These are phyloP conservation scores for Candida quercuum DNA, from an alignment of 805 yeast genomes.

Conservation along the genomic window DNA sequence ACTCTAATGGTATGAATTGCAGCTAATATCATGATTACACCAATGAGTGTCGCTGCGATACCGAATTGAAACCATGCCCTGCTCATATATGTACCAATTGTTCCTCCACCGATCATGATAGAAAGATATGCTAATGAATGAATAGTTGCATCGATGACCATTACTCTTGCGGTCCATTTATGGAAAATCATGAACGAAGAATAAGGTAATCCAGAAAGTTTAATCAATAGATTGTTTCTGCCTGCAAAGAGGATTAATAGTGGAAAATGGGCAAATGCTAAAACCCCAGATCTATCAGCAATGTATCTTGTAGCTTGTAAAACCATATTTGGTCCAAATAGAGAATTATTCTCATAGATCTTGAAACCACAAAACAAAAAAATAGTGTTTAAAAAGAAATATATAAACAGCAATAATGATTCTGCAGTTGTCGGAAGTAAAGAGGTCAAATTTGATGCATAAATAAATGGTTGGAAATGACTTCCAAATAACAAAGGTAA, in stretches of 20 bases:
- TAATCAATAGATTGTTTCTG: constrained; percentile 61
- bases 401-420: constrained; percentile 25
- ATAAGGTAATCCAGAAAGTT: constrained; percentile 57
- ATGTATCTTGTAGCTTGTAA: constrained; percentile 9
- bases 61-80: constrained; percentile 18
- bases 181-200: constrained; percentile 63
- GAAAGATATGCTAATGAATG: constrained; percentile 34
- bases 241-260: constrained; percentile 59
- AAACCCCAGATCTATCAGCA: constrained; percentile 20
- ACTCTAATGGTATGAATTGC: constrained; percentile 43
- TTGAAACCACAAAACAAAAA: constrained; percentile 8
- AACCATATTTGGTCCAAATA: constrained; percentile 13
- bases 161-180: constrained; percentile 52
- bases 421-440: constrained; percentile 20
- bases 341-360: constrained; percentile 12
- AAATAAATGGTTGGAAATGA: constrained; percentile 17
- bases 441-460: constrained; percentile 7
- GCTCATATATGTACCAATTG: background rate
- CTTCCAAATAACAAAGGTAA: constrained; percentile 15
- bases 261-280: constrained; percentile 42
- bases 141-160: constrained; percentile 36
- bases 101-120: constrained; percentile 3
- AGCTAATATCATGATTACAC: constrained; percentile 7
- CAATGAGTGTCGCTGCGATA: constrained; percentile 6
- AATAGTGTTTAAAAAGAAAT: constrained; percentile 21